phyloP scores from a whole-genome alignment of 1,284 basidiomycete species.

The Lentinula novae-zelandiae region DNA sequence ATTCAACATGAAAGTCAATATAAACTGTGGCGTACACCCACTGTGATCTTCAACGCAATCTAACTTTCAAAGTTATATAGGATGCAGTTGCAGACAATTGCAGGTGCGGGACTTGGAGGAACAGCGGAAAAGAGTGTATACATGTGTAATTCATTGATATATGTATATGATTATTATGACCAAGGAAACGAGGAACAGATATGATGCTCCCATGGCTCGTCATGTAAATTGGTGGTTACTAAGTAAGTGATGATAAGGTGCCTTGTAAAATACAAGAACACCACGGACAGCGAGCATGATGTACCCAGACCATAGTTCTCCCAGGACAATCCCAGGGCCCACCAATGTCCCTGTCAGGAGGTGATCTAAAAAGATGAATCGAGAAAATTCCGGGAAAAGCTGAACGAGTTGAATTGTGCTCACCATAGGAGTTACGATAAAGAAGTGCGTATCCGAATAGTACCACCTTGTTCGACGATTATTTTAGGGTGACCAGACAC shows the following conservation, averaged over 20 bases:
- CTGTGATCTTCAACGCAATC: background rate
- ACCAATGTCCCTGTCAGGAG: background rate
- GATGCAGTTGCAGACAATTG: background rate
- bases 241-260: background rate
- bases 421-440: background rate
- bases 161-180: background rate
- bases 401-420: background rate
- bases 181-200: background rate
- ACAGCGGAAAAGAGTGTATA: background rate
- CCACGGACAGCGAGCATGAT: background rate
- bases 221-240: background rate
- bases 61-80: background rate
- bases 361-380: too few species aligned
- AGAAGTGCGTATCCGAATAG: background rate
- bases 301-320: background rate
- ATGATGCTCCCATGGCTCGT: background rate
- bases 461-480: constrained; percentile 9
- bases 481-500: constrained; percentile 11
- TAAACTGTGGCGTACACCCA: background rate
- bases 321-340: background rate
- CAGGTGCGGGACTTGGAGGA: background rate
- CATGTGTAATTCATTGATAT: background rate
- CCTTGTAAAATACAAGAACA: background rate
- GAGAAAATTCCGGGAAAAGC: background rate
- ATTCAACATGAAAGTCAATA: background rate